These are phyloP conservation scores for Chlorella sp. DNA, from an alignment of 139 green algal species.

Conservation along the genomic window DNA sequence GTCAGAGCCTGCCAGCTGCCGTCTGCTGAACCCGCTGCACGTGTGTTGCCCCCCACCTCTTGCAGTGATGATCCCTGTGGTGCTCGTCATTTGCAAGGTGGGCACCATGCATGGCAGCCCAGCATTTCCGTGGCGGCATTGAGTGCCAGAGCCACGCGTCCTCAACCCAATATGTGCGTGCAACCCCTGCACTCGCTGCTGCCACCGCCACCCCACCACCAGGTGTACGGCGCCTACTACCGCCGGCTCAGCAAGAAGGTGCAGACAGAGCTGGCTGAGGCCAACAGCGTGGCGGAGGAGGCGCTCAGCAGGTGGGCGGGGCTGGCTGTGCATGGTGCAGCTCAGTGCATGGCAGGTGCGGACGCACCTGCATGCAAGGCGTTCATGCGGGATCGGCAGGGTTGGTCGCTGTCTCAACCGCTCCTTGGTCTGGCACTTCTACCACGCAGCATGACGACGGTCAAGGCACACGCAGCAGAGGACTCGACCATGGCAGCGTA, in stretches of 20 bases:
- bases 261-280: conserved; percentile 78
- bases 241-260: conserved; percentile 75
- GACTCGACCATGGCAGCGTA: conserved; percentile 68
- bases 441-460: conserved; percentile 73
- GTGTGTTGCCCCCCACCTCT: no score
- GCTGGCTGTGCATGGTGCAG: no score
- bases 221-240: conserved; percentile 85
- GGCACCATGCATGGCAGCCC: neutral
- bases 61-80: conserved; percentile 75
- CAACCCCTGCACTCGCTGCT: neutral
- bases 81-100: conserved; percentile 79
- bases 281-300: conserved; percentile 86
- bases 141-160: no score
- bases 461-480: conserved; percentile 79
- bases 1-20: no score
- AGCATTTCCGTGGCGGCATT: no score
- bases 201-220: neutral
- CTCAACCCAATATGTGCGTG: no score
- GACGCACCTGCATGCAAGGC: no score
- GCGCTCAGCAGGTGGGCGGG: conserved; percentile 63
- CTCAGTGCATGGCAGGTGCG: no score
- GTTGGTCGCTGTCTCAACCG: no score
- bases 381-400: no score
- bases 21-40: no score
- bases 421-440: no score